phyloP scores from a whole-genome alignment of 306 rosid species.

The Adenanthera pavonina region DNA sequence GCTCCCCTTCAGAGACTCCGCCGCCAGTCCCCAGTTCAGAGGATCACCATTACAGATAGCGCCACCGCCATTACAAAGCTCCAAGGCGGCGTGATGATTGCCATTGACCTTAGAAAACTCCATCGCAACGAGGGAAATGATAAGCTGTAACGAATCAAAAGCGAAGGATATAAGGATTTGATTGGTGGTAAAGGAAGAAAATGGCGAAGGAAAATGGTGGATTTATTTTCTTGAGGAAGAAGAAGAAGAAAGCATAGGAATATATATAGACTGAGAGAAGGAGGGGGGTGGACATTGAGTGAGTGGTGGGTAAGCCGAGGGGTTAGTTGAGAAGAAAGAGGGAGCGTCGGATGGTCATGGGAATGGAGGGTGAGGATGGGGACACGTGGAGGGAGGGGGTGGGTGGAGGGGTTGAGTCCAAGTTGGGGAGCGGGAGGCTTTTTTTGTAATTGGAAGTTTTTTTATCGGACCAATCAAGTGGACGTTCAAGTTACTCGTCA shows the following conservation, averaged over 20 bases:
- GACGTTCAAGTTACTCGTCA: background rate
- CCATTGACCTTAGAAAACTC: constrained; percentile 14
- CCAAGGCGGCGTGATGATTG: constrained; percentile 4
- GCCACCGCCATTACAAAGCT: constrained; percentile 39
- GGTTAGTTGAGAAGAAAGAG: constrained; percentile 70
- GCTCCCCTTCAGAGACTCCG: constrained; percentile 69
- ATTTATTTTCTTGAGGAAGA: constrained; percentile 49
- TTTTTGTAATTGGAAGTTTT: background rate
- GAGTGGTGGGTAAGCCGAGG: constrained; percentile 70
- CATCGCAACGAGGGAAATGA: background rate
- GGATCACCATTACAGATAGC: constrained; percentile 38
- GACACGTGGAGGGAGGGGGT: constrained; percentile 48
- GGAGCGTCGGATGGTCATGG: constrained; percentile 59
- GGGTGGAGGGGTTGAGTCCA: background rate
- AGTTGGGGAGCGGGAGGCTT: background rate
- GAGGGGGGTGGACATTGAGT: constrained; percentile 38
- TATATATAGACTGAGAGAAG: constrained; percentile 44
- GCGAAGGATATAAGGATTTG: background rate
- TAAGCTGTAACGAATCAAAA: background rate
- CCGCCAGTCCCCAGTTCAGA: constrained; percentile 71
- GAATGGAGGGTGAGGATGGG: constrained; percentile 25
- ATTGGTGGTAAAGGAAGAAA: background rate
- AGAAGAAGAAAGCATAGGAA: constrained; percentile 18
- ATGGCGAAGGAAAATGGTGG: background rate
- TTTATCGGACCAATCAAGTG: too few relatives aligned